Evolutionary conservation across 768 basidiomycete species (phyloP).

Genomic region (Albatrellus ellisii): DNA sequence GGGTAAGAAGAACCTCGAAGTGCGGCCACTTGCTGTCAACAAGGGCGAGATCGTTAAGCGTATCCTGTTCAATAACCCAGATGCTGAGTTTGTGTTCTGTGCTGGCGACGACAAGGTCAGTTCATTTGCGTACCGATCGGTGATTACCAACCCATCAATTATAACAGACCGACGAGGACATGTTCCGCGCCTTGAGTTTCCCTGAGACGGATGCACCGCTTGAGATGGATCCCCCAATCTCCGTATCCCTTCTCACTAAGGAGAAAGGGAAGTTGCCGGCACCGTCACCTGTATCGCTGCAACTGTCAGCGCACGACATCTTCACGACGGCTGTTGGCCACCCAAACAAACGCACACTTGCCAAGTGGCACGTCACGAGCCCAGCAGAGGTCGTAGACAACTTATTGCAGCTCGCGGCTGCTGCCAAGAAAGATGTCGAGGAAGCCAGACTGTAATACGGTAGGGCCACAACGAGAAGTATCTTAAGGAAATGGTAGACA

Average conservation of each 20-base stretch:
- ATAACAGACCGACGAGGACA: constrained; percentile 99
- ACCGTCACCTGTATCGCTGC: constrained; percentile 39
- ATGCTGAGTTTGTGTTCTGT: constrained; percentile 93
- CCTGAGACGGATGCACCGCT: constrained; percentile 17
- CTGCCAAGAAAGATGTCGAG: no score
- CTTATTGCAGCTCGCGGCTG: constrained; percentile 53
- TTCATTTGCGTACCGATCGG: not conserved
- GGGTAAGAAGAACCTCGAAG: constrained; percentile 98
- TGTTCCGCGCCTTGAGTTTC: constrained; percentile 87
- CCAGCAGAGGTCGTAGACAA: constrained; percentile 80
- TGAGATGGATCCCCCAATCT: constrained; percentile 42
- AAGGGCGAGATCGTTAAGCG: constrained; percentile 99
- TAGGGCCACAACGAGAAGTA: no score
- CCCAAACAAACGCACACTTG: constrained; percentile 78
- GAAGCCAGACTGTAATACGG: no score
- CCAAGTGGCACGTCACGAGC: constrained; percentile 84
- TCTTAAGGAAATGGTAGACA: no score
- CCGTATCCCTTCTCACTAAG: constrained; percentile 25
- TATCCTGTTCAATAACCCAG: constrained; percentile 84
- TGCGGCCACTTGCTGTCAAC: constrained; percentile 89
- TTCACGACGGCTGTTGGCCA: constrained; percentile 95
- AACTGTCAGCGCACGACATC: constrained; percentile 51
- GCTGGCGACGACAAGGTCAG: constrained; percentile 93
- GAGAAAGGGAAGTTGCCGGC: constrained; percentile 20
- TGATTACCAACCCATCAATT: not conserved